phyloP scores from a whole-genome alignment of 805 yeast genomes.

The Yueomyces sinensis region DNA sequence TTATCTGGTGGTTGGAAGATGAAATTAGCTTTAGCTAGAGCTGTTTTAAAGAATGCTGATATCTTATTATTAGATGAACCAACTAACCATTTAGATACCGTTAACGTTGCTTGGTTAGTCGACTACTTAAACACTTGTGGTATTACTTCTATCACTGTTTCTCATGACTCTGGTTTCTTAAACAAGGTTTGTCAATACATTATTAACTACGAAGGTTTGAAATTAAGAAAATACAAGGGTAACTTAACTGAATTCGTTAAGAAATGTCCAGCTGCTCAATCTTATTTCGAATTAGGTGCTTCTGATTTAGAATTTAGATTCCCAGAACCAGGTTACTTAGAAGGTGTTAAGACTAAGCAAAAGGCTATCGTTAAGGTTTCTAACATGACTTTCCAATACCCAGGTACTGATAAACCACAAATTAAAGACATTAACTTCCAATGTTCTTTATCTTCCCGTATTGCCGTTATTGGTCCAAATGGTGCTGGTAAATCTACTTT shows the following conservation, averaged over 20 bases:
- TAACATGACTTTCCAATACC: conserved; percentile 98
- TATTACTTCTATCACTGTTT: conserved; percentile 94
- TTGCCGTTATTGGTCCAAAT: conserved; percentile 99
- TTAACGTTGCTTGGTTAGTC: conserved; percentile 98
- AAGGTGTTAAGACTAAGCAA: conserved; percentile 99
- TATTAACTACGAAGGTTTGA: conserved; percentile 99
- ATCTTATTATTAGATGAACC: conserved; percentile 98
- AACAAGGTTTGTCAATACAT: conserved; percentile 96
- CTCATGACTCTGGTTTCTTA: conserved; percentile 99
- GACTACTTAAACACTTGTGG: conserved; percentile 99
- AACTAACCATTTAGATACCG: conserved; percentile 99
- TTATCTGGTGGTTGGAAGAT: conserved; percentile 99
- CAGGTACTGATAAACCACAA: conserved; percentile 97
- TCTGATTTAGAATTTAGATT: conserved; percentile 91
- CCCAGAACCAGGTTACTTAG: conserved; percentile 99
- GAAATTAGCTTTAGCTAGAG: conserved; percentile 99
- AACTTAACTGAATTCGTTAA: conserved; percentile 97
- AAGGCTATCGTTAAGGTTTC: conserved; percentile 98
- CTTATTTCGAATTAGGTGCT: conserved; percentile 97
- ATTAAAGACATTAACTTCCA: conserved; percentile 86
- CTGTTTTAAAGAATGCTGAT: conserved; percentile 96
- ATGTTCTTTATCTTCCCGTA: conserved; percentile 98
- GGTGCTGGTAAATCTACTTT: conserved; percentile 99
- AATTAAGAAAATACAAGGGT: conserved; percentile 99
- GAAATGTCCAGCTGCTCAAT: conserved; percentile 97